These are phyloP conservation scores for Grigorovia jiainica DNA, from an alignment of 805 yeast species.

Conservation along the genomic window DNA sequence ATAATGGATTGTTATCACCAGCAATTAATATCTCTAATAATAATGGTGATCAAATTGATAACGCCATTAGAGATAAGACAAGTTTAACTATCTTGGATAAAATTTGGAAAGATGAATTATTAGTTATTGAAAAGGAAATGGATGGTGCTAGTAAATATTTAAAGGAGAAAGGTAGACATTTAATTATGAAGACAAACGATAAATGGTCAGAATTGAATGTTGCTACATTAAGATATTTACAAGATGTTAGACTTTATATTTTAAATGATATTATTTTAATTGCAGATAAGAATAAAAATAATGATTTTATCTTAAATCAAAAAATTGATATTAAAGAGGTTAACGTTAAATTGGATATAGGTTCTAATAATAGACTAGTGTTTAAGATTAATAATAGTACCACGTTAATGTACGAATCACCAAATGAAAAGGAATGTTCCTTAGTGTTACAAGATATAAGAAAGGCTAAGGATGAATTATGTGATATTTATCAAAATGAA, in stretches of 20 bases:
- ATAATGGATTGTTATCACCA: constrained; percentile 15
- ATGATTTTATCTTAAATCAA: constrained; percentile 55
- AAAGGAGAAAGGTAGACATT: constrained; percentile 50
- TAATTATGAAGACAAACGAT: constrained; percentile 65
- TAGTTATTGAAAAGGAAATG: constrained; percentile 64
- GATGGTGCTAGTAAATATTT: constrained; percentile 55
- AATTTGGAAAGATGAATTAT: constrained; percentile 71
- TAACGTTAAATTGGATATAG: constrained; percentile 29
- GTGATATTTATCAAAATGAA: constrained; percentile 46
- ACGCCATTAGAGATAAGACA: constrained; percentile 43
- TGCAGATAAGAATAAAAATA: constrained; percentile 50
- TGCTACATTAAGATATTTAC: constrained; percentile 73
- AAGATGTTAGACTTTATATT: constrained; percentile 65
- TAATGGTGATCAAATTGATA: constrained; percentile 3
- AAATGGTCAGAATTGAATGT: constrained; percentile 76
- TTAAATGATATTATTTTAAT: constrained; percentile 69
- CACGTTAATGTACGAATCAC: constrained; percentile 16
- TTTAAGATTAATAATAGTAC: constrained; percentile 8
- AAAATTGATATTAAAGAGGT: constrained; percentile 71
- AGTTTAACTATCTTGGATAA: constrained; percentile 65
- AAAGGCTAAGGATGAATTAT: constrained; percentile 51
- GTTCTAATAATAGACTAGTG: constrained; percentile 12
- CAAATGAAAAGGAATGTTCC: constrained; percentile 16
- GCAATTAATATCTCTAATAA: constrained; percentile 2
- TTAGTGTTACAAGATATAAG: constrained; percentile 47